phyloP scores from a whole-genome alignment of 2,329 filamentous ascomycete species.

The Phyllosticta capitalensis region DNA sequence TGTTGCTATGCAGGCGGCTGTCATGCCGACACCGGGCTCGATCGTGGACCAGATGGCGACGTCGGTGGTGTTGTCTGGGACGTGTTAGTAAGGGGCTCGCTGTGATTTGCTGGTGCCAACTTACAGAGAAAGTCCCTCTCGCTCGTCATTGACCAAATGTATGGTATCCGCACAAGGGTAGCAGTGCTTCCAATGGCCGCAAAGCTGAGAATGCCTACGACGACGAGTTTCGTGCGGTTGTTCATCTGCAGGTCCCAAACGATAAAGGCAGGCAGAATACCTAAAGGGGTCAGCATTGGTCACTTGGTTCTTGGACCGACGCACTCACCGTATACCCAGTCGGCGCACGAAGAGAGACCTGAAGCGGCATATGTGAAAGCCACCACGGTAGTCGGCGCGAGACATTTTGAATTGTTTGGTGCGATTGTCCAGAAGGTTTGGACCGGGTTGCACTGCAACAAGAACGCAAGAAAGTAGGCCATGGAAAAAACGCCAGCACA shows the following conservation, averaged over 20 bases:
- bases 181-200: constrained; percentile 41
- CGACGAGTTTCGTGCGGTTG: constrained; percentile 39
- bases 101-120: constrained; percentile 6
- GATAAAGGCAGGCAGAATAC: constrained; percentile 36
- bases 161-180: constrained; percentile 38
- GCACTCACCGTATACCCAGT: constrained; percentile 20
- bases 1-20: constrained; percentile 40
- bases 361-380: constrained; percentile 37
- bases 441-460: constrained; percentile 45
- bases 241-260: constrained; percentile 49
- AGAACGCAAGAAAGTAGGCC: constrained; percentile 42
- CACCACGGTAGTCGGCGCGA: constrained; percentile 39
- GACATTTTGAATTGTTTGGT: constrained; percentile 31
- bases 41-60: constrained; percentile 19
- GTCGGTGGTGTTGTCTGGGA: constrained; percentile 5
- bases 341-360: constrained; percentile 21
- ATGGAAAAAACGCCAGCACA: constrained; percentile 36
- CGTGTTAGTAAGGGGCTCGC: neutral
- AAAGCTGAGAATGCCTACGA: constrained; percentile 46
- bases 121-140: constrained; percentile 33
- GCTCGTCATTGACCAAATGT: constrained; percentile 29
- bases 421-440: constrained; percentile 41
- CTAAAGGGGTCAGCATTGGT: constrained; percentile 2
- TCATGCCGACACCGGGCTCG: constrained; percentile 30
- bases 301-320: neutral